Percentiles rank a stretch among this genome's conserved stretches.
Evolutionary conservation across 1,139 yeast species (phyloP).

Genomic region (Petasospora rhodanensis): DNA sequence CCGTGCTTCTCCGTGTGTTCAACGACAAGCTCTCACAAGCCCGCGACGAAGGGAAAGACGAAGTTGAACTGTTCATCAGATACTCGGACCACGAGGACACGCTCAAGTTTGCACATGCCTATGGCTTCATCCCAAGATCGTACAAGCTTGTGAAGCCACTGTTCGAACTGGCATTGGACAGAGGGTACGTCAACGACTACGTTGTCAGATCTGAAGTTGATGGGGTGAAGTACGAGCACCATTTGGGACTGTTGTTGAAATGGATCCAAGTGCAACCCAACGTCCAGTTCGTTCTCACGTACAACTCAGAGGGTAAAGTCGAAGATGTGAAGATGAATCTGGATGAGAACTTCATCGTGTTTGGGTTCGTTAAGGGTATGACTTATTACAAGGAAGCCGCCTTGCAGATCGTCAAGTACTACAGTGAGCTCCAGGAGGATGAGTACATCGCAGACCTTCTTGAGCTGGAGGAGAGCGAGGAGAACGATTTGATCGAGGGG

Average conservation of each 20-base stretch:
- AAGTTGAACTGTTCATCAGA: conserved; percentile 40
- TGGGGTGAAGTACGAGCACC: conserved; percentile 12
- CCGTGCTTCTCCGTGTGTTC: conserved; percentile 36
- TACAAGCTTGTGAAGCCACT: conserved; percentile 20
- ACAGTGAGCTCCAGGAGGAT: conserved; percentile 11
- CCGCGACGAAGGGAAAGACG: too few species aligned
- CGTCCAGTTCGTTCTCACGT: conserved; percentile 29
- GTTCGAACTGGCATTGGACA: conserved; percentile 26
- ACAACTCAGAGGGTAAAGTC: conserved; percentile 14
- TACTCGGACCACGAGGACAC: conserved; percentile 47
- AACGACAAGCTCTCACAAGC: conserved; percentile 4
- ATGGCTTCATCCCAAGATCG: conserved; percentile 60
- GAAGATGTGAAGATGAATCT: conserved; percentile 24
- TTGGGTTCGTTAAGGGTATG: conserved; percentile 22
- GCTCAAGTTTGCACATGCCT: conserved; percentile 42
- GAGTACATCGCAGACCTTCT: conserved; percentile 14
- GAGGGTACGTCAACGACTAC: conserved; percentile 21
- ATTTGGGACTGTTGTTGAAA: conserved; percentile 19
- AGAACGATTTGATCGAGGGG: conserved; percentile 19
- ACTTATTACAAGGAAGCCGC: conserved; percentile 18
- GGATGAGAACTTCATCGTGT: conserved; percentile 28
- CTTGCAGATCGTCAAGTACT: conserved; percentile 12
- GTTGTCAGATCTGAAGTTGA: conserved; percentile 10
- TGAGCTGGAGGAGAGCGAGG: conserved; percentile 16
- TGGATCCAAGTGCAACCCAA: conserved; percentile 29